Evolutionary conservation across 306 rosid species (phyloP).

Genomic region (Hylodesmum podocarpum): DNA sequence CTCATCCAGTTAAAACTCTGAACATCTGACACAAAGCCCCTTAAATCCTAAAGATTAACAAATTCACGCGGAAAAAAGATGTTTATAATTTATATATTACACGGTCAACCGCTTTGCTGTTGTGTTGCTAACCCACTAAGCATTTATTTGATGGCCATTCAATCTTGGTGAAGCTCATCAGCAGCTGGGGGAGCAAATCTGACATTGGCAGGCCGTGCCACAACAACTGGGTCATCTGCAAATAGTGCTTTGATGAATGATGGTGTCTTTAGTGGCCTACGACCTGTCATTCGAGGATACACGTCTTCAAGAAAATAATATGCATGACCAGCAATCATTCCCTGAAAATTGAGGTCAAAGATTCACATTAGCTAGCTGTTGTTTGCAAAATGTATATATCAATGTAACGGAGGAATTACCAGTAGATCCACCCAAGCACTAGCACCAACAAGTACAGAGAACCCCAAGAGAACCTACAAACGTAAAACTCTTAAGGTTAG

Average conservation of each 20-base stretch:
- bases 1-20: slow-evolving; percentile 25
- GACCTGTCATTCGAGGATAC: slow-evolving; percentile 89
- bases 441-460: slow-evolving; percentile 95
- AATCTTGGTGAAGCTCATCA: slow-evolving; percentile 65
- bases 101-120: slow-evolving; percentile 31
- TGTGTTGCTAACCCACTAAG: slow-evolving; percentile 1
- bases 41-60: slow-evolving; percentile 29
- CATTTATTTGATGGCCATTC: neutral
- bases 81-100: slow-evolving; percentile 53
- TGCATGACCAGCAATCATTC: slow-evolving; percentile 98
- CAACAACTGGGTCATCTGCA: slow-evolving; percentile 87
- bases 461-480: slow-evolving; percentile 82
- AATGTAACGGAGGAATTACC: slow-evolving; percentile 48
- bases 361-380: slow-evolving; percentile 5
- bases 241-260: slow-evolving; percentile 80
- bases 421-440: slow-evolving; percentile 97
- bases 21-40: slow-evolving; percentile 9
- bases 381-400: neutral
- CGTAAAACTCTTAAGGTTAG: neutral
- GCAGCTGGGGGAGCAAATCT: slow-evolving; percentile 83
- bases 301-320: slow-evolving; percentile 95
- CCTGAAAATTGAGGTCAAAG: slow-evolving; percentile 50
- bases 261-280: slow-evolving; percentile 86
- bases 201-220: slow-evolving; percentile 70
- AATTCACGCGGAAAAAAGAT: slow-evolving; percentile 30